Evolutionary conservation across 192 early-diverging fungal species (phyloP), one percentile per base, ranked within the genome.

Genomic region (Phycomyces blakesleeanus): DNA sequence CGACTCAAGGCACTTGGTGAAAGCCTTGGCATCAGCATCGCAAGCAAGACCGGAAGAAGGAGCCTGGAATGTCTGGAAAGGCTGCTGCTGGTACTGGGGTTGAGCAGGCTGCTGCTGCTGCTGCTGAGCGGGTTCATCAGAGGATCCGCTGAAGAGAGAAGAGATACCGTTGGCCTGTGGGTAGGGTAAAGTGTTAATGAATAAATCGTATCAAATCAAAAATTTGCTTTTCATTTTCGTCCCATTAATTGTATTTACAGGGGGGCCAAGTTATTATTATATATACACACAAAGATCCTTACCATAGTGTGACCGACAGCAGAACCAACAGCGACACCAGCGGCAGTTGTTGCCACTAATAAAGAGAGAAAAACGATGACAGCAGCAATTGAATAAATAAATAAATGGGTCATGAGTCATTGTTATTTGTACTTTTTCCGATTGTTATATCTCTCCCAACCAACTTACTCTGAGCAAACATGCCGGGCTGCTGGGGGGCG

Each of bases 261-360:
- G n/a, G 25, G 12, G 53, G 34, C 29, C 49, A 56, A n/a, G n/a
- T n/a, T n/a, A n/a, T n/a, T 55, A 37, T 22, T 5, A 34, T 34
- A 34, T 34, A 34, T 2, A 34, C 3, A 34, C 3, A 47, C 21
- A 47, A 7, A 22, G 37, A 20, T 29, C 66, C 81, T 71, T 72
- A 74, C 72, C 29, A 82, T 73, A 65, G 85, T 79, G 67, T 85
- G 82, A 51, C 86, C 90, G 38, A 91, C 82, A 49, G 89, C 89
- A 55, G 85, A 87, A 54, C 93, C 94, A n/a, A 96, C 88, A 64
- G 93, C 94, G 47, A 93, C 92, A 79, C 93, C 93, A 49, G 90
- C 94, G 57, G 93, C 94, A 21, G 94, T 95, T 15, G 92, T 80
- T n/a, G 92, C 94, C 91, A 95, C 81, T 73, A 53, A 25, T 9